These are phyloP conservation scores for Eutrema japonicum DNA, from an alignment of 345 rosid genomes.

Conservation along the genomic window DNA sequence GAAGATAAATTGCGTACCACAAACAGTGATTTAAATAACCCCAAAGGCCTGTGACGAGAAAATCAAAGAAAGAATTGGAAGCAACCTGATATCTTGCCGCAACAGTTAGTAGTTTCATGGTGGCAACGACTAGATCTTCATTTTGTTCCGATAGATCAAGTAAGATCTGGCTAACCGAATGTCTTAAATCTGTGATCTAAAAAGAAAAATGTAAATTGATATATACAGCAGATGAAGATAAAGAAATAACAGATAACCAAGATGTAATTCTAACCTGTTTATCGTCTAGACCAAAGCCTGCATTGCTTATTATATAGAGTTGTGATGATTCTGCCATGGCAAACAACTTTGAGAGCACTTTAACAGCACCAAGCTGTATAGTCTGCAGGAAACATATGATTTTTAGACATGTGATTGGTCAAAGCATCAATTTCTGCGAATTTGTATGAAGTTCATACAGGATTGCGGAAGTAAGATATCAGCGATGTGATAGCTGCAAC, in stretches of 20 bases:
- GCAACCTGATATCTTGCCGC: conserved; percentile 80
- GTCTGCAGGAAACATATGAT: conserved; percentile 51
- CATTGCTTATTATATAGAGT: conserved; percentile 52
- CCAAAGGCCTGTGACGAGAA: conserved; percentile 24
- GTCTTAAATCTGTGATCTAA: conserved; percentile 67
- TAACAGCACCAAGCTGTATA: conserved; percentile 71
- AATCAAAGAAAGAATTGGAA: conserved; percentile 20
- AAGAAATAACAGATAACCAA: conserved; percentile 29
- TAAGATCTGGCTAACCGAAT: conserved; percentile 50
- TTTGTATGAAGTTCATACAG: conserved; percentile 54
- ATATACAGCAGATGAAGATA: conserved; percentile 26
- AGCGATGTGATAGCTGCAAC: conserved; percentile 76
- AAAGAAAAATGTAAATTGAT: conserved; percentile 36
- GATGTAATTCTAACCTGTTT: conserved; percentile 63
- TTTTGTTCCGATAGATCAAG: conserved; percentile 53
- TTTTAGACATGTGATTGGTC: conserved; percentile 15
- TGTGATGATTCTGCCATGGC: conserved; percentile 58
- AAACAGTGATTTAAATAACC: conserved; percentile 14
- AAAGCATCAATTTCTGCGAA: conserved; percentile 26
- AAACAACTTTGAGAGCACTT: conserved; percentile 63
- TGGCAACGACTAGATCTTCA: conserved; percentile 68
- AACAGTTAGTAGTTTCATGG: conserved; percentile 63
- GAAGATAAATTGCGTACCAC: background rate
- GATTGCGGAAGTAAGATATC: conserved; percentile 66
- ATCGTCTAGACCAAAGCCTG: conserved; percentile 72